Conservation (phyloP, 805 yeast species). For the Tetrapisispora arboricola region DNA sequence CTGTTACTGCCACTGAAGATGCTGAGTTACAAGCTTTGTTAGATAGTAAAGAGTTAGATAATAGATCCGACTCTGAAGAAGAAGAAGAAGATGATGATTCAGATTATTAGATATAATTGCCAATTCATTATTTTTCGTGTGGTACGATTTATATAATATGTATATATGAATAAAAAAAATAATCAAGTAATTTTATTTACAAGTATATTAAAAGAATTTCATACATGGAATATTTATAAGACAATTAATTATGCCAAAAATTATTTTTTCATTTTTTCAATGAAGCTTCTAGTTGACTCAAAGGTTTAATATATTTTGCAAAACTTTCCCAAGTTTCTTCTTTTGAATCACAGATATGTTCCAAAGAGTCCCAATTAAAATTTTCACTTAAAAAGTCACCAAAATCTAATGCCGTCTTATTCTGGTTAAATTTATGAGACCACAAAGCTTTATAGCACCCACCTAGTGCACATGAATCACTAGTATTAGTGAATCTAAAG, state of each 20-base stretch:
- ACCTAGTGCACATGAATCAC: conserved; percentile 88
- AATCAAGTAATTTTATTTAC: not conserved
- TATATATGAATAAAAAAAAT: not conserved
- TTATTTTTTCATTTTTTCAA: not conserved
- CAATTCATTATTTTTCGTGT: not conserved
- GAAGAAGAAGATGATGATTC: conserved; percentile 44
- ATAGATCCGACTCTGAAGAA: conserved; percentile 73
- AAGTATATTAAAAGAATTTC: too few relatives aligned
- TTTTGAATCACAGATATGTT: conserved; percentile 16
- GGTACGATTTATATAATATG: not conserved
- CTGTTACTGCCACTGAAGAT: conserved; percentile 96
- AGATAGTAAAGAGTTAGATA: conserved; percentile 87
- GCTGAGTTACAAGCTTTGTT: conserved; percentile 93
- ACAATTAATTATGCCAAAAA: too few relatives aligned
- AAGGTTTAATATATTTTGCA: conserved; percentile 23
- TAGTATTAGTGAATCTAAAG: conserved; percentile 54
- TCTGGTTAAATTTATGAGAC: conserved; percentile 37
- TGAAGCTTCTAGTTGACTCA: conserved; percentile 23
- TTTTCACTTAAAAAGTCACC: conserved; percentile 37
- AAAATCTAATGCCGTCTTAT: conserved; percentile 23
- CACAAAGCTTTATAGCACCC: conserved; percentile 82
- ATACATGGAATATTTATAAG: too few relatives aligned
- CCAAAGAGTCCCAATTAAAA: conserved; percentile 38
- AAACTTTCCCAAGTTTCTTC: conserved; percentile 24
- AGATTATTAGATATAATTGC: conserved; percentile 2